A percentile compares a stretch with the other conserved stretches of the same genome.
Conservation (phyloP, 2,329 filamentous ascomycete species). For the Lachnellula occidentalis region DNA sequence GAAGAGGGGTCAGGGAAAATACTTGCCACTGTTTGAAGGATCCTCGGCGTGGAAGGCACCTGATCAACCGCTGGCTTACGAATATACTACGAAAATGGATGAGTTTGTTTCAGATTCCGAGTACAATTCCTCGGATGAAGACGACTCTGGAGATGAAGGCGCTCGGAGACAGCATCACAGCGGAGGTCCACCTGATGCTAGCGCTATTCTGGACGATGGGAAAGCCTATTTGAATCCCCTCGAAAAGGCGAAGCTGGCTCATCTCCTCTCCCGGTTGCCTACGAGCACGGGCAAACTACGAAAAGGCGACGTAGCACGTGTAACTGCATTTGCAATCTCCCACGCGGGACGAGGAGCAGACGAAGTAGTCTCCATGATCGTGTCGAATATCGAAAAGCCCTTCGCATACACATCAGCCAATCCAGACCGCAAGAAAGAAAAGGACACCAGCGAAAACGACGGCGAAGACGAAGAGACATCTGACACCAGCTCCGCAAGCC, state of each 20-base stretch:
- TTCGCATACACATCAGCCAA: constrained; percentile 69
- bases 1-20: constrained; percentile 43
- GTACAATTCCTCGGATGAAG: constrained; percentile 83
- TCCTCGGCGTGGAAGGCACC: constrained; percentile 74
- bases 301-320: constrained; percentile 78
- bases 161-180: constrained; percentile 37
- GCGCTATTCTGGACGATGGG: constrained; percentile 26
- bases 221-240: constrained; percentile 68
- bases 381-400: constrained; percentile 74
- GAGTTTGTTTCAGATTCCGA: constrained; percentile 80
- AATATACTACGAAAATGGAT: constrained; percentile 70
- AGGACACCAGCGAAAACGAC: constrained; percentile 34
- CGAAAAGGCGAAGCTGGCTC: constrained; percentile 76
- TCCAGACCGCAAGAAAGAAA: constrained; percentile 42
- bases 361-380: constrained; percentile 85
- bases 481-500: constrained; percentile 67
- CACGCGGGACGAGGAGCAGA: constrained; percentile 81
- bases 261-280: constrained; percentile 78
- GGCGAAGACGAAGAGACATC: constrained; percentile 40
- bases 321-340: constrained; percentile 83
- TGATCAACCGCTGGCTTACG: constrained; percentile 67
- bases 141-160: constrained; percentile 54
- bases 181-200: constrained; percentile 36
- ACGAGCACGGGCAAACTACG: constrained; percentile 67
- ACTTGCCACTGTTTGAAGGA: constrained; percentile 67